Evolutionary conservation across 306 rosid genomes (phyloP), one percentile per base, ranked within the genome.

Genomic region (Cajanus cajan): DNA sequence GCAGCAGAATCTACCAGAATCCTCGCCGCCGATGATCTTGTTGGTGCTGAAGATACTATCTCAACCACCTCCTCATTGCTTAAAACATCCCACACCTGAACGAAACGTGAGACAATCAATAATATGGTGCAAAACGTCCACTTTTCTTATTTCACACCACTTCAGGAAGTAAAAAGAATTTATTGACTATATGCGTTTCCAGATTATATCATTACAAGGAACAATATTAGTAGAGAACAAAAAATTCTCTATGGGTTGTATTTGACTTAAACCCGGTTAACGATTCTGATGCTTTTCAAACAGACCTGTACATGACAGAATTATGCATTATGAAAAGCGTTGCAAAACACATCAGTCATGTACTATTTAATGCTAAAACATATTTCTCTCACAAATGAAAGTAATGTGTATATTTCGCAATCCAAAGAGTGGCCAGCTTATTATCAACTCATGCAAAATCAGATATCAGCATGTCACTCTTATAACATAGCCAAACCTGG

Each of bases 11-110:
- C 91, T 33, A 93, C 98, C 82, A 96, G 74, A 52, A 81, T 88
- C 82, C 97, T 93, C 8, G 99, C 97, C 0, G 99, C 98, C 0
- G 96, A 85, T 36, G 98, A 81, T 25, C 98, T 86, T 11, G 87
- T 80, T 14, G 96, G 91, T 50, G 97, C 90, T 2, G 89, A 86
- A 31, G 98, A 88, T 62, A 96, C 94, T 82, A 91, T 93, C 82
- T 96, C 98, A 61, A 96, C 98, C 80, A 96, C 99, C 86, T 96
- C 97, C 81, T 91, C 98, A 67, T 96, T 96, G 89, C 93, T 96
- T 78, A 96, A 82, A 76, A 93, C 99, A 88, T 96, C 99, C 99
- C 99, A 96, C 15, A 96, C 96, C 99, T 96, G 84, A 15, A 82
- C 71, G 73, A 41, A 18, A 33, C 3, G 33, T 2, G 65, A 39